Conservation (phyloP, 441 rosid genomes). For the Theobroma grandiflorum region DNA sequence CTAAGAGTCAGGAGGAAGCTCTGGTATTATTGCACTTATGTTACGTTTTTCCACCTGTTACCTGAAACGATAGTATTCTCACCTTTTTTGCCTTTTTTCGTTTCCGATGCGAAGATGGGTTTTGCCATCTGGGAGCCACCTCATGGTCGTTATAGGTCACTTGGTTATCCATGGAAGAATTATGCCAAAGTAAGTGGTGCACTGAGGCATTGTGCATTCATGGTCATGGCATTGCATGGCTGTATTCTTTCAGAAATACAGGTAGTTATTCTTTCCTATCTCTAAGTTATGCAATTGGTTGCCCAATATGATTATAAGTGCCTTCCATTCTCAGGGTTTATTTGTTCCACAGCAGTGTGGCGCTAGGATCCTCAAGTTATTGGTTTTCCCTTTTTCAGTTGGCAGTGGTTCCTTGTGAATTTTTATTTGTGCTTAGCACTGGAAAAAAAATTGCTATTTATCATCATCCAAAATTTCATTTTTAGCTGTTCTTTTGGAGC, state of each 20-base stretch:
- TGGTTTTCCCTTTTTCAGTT: background rate
- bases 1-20: conserved; percentile 71
- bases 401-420: background rate
- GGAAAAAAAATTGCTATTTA: background rate
- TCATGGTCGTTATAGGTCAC: conserved; percentile 67
- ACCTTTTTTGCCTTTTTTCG: conserved; percentile 3
- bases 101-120: conserved; percentile 48
- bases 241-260: conserved; percentile 78
- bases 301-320: background rate
- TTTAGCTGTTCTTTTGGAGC: background rate
- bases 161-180: conserved; percentile 74
- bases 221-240: conserved; percentile 75
- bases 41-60: conserved; percentile 3
- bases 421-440: background rate
- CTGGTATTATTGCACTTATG: conserved; percentile 51
- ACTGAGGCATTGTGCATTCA: conserved; percentile 76
- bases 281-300: background rate
- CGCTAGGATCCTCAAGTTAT: background rate
- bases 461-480: background rate
- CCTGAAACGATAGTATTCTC: conserved; percentile 8
- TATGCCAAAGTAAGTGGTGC: conserved; percentile 73
- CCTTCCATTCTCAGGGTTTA: background rate
- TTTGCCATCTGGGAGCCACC: conserved; percentile 89
- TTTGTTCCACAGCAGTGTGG: background rate
- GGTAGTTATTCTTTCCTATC: conserved; percentile 40